Evolutionary conservation across 2,329 filamentous ascomycete species (phyloP).

Genomic region (Neofusicoccum umdonicola): DNA sequence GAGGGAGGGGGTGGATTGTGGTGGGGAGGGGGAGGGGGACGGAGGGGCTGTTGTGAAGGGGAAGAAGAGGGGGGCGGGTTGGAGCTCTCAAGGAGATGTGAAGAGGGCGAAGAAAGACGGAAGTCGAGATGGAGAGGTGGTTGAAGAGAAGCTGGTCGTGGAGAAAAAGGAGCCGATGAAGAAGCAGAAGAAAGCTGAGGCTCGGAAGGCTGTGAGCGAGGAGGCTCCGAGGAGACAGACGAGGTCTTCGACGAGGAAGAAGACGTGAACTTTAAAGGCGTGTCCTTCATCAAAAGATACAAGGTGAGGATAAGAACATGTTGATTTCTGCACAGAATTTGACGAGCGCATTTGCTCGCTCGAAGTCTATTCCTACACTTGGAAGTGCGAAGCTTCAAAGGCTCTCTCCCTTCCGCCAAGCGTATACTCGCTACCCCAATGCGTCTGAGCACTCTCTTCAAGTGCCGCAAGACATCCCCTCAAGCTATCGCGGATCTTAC

Average conservation of each 20-base stretch:
- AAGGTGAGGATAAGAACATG: too few relatives aligned
- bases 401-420: too few relatives aligned
- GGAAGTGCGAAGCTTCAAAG: too few relatives aligned
- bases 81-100: not conserved
- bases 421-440: too few relatives aligned
- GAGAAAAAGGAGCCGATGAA: not conserved
- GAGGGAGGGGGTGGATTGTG: constrained; percentile 35
- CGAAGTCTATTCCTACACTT: too few relatives aligned
- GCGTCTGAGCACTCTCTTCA: too few relatives aligned
- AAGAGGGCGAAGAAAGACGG: not conserved
- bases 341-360: too few relatives aligned
- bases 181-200: constrained; percentile 23
- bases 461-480: too few relatives aligned
- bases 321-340: too few relatives aligned
- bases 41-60: not conserved
- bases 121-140: too few relatives aligned
- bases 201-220: constrained; percentile 20
- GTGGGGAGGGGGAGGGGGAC: not conserved
- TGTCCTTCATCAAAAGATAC: too few relatives aligned
- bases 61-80: not conserved
- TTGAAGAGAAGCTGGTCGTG: not conserved
- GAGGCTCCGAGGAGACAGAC: constrained; percentile 27
- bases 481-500: too few relatives aligned
- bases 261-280: not conserved
- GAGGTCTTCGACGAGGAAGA: not conserved